Conservation (phyloP, 2,329 filamentous ascomycete genomes). For the Pezizomycotina sp. region DNA sequence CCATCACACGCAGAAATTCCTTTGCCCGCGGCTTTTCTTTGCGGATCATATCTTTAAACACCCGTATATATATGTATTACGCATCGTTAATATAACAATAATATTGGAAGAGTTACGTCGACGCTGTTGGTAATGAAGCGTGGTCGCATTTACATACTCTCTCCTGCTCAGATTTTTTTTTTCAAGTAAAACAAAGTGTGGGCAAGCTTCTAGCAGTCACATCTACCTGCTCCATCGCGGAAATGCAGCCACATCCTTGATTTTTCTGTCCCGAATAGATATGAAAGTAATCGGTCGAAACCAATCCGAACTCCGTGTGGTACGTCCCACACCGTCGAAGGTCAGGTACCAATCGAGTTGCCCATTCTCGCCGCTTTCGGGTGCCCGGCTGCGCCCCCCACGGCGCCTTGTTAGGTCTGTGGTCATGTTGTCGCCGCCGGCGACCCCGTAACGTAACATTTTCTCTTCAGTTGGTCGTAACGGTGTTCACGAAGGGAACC, state of each 20-base stretch:
- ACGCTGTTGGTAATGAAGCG: too few relatives aligned
- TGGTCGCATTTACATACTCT: too few relatives aligned
- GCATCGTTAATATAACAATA: too few relatives aligned
- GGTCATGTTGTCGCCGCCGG: conserved; percentile 22
- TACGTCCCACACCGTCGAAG: conserved; percentile 75
- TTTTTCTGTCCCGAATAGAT: conserved; percentile 66
- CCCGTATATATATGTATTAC: too few relatives aligned
- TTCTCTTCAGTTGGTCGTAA: conserved; percentile 47
- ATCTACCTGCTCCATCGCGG: conserved; percentile 55
- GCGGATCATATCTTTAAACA: too few relatives aligned
- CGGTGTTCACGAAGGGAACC: conserved; percentile 81
- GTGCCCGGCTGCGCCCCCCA: conserved; percentile 29
- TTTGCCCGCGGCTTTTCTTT: too few relatives aligned
- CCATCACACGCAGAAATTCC: too few relatives aligned
- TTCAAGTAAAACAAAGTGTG: too few relatives aligned
- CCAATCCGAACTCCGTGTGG: conserved; percentile 82
- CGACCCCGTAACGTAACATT: conserved; percentile 53
- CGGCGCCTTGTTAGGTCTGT: conserved; percentile 19
- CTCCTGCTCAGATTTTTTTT: too few relatives aligned
- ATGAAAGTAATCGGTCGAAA: conserved; percentile 72
- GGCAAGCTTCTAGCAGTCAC: conserved; percentile 40
- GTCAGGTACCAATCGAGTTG: conserved; percentile 74
- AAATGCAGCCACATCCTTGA: conserved; percentile 74
- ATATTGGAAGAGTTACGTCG: too few relatives aligned
- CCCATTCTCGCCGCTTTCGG: conserved; percentile 31